Conservation (phyloP, 768 basidiomycete species). For the Pholiota molesta region DNA sequence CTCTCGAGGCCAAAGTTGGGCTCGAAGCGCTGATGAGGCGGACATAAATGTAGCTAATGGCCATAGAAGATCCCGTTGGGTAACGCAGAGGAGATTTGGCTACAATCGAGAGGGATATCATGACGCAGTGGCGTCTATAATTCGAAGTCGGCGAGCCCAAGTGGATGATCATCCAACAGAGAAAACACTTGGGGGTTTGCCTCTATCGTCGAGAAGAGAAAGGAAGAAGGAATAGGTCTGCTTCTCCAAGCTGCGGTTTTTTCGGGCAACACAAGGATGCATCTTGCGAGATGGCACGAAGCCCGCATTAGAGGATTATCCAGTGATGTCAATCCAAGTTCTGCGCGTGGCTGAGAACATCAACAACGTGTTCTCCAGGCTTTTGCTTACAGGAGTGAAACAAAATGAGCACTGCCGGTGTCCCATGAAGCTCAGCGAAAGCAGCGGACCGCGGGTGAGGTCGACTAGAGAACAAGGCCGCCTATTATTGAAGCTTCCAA, state of each 20-base stretch:
- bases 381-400: neutral
- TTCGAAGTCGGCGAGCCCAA: neutral
- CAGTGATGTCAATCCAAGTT: neutral
- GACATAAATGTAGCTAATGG: neutral
- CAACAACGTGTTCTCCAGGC: constrained; percentile 6
- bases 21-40: neutral
- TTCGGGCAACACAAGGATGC: neutral
- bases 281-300: neutral
- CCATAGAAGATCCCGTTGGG: neutral
- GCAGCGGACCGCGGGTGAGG: neutral
- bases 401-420: neutral
- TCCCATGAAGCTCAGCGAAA: neutral
- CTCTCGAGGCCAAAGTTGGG: neutral
- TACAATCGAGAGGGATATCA: neutral
- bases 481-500: neutral
- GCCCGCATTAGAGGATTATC: neutral
- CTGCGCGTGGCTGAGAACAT: neutral
- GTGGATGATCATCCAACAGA: neutral
- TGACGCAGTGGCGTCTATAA: neutral
- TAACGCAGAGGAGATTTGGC: neutral
- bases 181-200: neutral
- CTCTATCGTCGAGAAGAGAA: neutral
- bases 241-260: neutral
- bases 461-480: constrained; percentile 1
- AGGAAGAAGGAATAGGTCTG: neutral